Percentiles rank a stretch among this genome's conserved stretches.
Conservation (phyloP, 2,329 filamentous ascomycete genomes). For the Macrophomina phaseolina region DNA sequence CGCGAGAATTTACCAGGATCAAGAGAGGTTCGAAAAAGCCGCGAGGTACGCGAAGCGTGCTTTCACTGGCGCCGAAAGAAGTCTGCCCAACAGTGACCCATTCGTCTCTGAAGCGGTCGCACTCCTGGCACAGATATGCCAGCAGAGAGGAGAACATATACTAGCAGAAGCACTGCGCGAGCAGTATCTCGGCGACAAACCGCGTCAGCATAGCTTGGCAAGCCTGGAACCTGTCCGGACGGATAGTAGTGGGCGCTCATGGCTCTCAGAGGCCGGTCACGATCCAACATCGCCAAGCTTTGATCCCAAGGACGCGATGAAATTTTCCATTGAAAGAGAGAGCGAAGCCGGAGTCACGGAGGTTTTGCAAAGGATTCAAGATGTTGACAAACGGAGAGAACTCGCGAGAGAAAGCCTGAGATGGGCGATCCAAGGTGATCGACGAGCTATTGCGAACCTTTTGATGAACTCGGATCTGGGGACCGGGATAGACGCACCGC, state of each 20-base stretch:
- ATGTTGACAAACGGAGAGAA: slow-evolving; percentile 6
- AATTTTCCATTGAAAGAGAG: slow-evolving; percentile 1
- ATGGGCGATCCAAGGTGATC: slow-evolving; percentile 6
- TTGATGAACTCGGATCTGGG: slow-evolving; percentile 15
- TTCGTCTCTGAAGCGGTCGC: slow-evolving; percentile 17
- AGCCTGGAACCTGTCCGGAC: slow-evolving; percentile 6
- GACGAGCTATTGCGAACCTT: slow-evolving; percentile 1
- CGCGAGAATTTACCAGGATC: slow-evolving; percentile 21
- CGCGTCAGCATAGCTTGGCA: slow-evolving; percentile 6
- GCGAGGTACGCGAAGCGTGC: slow-evolving; percentile 21
- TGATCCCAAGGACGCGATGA: slow-evolving; percentile 4
- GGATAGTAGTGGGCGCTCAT: slow-evolving; percentile 15
- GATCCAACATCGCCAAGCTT: slow-evolving; percentile 18
- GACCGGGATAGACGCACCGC: slow-evolving; percentile 13
- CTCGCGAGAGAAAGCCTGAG: slow-evolving; percentile 19
- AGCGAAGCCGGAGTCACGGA: slow-evolving; percentile 16
- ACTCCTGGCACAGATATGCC: slow-evolving; percentile 20
- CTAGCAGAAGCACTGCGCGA: slow-evolving; percentile 18
- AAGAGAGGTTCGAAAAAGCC: slow-evolving; percentile 15
- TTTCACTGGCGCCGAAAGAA: slow-evolving; percentile 13
- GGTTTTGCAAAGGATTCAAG: slow-evolving; percentile 9
- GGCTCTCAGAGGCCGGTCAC: slow-evolving; percentile 13
- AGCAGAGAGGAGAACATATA: slow-evolving; percentile 21
- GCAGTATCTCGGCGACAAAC: slow-evolving; percentile 20
- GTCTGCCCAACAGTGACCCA: slow-evolving; percentile 5